A percentile compares a stretch with the other conserved stretches of the same genome.
phyloP scores from a whole-genome alignment of 345 rosid genomes.

The Iberis pinnata region DNA sequence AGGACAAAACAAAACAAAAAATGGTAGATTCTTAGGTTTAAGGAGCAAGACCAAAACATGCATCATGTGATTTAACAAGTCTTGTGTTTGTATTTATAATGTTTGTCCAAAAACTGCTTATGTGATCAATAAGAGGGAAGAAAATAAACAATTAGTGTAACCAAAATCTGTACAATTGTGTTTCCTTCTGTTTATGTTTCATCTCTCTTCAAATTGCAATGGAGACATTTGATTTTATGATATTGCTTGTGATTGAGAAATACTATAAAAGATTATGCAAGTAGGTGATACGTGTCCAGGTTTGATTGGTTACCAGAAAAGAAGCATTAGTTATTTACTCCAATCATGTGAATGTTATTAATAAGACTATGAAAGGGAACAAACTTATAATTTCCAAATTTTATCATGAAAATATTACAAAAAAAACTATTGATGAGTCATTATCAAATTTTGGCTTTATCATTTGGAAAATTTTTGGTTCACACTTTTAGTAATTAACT shows the following conservation, averaged over 20 bases:
- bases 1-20: background rate
- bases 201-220: slow-evolving; percentile 24
- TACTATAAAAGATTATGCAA: background rate
- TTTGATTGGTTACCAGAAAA: slow-evolving; percentile 7
- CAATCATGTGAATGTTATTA: slow-evolving; percentile 12
- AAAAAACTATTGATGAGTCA: slow-evolving; percentile 18
- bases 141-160: slow-evolving; percentile 25
- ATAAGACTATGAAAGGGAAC: background rate
- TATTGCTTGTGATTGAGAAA: background rate
- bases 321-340: background rate
- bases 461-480: slow-evolving; percentile 17
- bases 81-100: slow-evolving; percentile 28
- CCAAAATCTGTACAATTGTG: slow-evolving; percentile 26
- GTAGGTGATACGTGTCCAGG: slow-evolving; percentile 12
- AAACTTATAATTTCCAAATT: background rate
- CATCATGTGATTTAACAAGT: slow-evolving; percentile 25
- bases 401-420: background rate
- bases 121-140: slow-evolving; percentile 4
- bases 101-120: slow-evolving; percentile 28
- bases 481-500: slow-evolving; percentile 16
- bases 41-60: slow-evolving; percentile 12
- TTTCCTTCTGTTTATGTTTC: slow-evolving; percentile 28
- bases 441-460: slow-evolving; percentile 22
- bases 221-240: slow-evolving; percentile 22
- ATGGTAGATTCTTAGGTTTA: slow-evolving; percentile 12